A percentile compares a stretch with the other conserved stretches of the same genome.
phyloP scores from a whole-genome alignment of 2,329 filamentous ascomycete genomes.

The Amauroascus verrucosus region DNA sequence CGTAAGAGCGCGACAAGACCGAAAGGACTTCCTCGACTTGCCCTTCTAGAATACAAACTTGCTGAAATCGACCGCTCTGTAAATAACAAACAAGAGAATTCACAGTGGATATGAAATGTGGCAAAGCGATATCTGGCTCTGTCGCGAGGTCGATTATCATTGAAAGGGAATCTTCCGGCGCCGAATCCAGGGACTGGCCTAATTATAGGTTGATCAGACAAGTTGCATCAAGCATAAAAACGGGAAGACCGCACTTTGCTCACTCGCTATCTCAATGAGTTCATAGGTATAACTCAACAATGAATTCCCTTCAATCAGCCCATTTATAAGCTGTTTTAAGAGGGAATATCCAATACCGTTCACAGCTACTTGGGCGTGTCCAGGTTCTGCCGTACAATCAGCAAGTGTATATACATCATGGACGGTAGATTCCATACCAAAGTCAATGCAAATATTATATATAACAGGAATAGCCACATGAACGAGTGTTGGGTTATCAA shows the following conservation, averaged over 20 bases:
- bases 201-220: background rate
- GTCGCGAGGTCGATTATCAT: conserved; percentile 28
- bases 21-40: conserved; percentile 28
- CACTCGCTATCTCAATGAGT: conserved; percentile 30
- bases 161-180: conserved; percentile 28
- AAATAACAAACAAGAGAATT: conserved; percentile 29
- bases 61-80: conserved; percentile 32
- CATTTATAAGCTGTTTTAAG: conserved; percentile 28
- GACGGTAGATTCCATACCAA: conserved; percentile 24
- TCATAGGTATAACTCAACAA: conserved; percentile 32
- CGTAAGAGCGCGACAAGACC: conserved; percentile 26
- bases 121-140: conserved; percentile 21
- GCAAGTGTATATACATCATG: background rate
- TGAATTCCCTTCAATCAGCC: conserved; percentile 25
- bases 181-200: conserved; percentile 29
- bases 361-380: conserved; percentile 30
- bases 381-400: conserved; percentile 25
- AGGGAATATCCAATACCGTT: conserved; percentile 31
- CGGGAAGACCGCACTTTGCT: conserved; percentile 28
- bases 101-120: conserved; percentile 26
- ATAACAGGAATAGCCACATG: conserved; percentile 36
- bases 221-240: background rate
- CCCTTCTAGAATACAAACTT: conserved; percentile 25
- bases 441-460: conserved; percentile 39
- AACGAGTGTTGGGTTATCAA: conserved; percentile 28